phyloP scores from a whole-genome alignment of 2,329 filamentous ascomycete species.

The Didymosphaeria variabile region DNA sequence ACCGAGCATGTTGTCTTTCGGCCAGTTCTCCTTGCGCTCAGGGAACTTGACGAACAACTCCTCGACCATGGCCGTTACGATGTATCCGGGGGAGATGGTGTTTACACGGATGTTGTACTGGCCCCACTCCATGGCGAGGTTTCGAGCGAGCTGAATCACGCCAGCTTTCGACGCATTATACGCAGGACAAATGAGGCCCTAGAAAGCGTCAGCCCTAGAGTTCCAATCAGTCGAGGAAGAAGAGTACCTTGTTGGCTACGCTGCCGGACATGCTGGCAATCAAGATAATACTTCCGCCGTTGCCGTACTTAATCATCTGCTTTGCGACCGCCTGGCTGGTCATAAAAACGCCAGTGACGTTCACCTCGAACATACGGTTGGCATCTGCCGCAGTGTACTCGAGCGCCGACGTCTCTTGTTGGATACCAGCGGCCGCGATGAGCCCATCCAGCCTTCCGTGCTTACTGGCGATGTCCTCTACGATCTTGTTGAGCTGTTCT shows the following conservation, averaged over 20 bases:
- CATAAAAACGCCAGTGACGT: conserved; percentile 70
- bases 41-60: conserved; percentile 79
- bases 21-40: conserved; percentile 73
- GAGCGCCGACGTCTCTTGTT: conserved; percentile 83
- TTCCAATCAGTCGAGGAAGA: not conserved
- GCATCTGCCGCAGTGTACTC: conserved; percentile 74
- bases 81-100: conserved; percentile 82
- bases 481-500: conserved; percentile 69
- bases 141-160: conserved; percentile 75
- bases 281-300: conserved; percentile 68
- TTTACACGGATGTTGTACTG: conserved; percentile 78
- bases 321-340: conserved; percentile 70
- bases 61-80: conserved; percentile 84
- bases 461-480: conserved; percentile 73
- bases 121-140: conserved; percentile 78
- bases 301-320: conserved; percentile 69
- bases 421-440: conserved; percentile 77
- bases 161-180: conserved; percentile 82
- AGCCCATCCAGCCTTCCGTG: conserved; percentile 81
- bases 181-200: conserved; percentile 71
- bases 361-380: conserved; percentile 70
- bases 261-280: conserved; percentile 71
- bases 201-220: conserved; percentile 29
- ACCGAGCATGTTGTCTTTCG: conserved; percentile 83
- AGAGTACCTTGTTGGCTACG: conserved; percentile 68